Evolutionary conservation across 345 rosid genomes (phyloP), one percentile per base, ranked within the genome.

Genomic region (Euphorbia pulcherrima): DNA sequence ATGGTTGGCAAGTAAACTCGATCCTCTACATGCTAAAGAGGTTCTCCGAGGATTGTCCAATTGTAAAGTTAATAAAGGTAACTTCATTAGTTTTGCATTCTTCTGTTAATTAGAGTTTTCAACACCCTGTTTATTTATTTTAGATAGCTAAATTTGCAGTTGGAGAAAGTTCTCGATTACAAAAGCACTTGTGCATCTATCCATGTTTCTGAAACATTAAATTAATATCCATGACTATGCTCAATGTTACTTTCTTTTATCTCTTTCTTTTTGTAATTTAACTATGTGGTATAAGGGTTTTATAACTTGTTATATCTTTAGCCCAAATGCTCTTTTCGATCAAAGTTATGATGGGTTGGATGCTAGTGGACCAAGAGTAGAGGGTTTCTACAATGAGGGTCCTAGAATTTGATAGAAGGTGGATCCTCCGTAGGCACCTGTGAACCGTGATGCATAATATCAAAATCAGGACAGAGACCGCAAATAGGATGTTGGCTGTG

Each of bases 1-100:
- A n/a, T 91, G 97, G 97, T 78, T 93, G 46, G 88, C 95, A 52
- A 83, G 95, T 76, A 89, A 89, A 72, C 85, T 93, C 12, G 88
- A 79, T 37, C 77, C 80, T 78, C 75, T 81, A 40, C 81, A 44
- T 20, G 91, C 91, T 29, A 90, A 87, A 79, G 84, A 86, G 77
- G 86, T 89, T 72, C 91, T 89, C 30, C 83, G 99, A 83, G 84
- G 87, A 52, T 76, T 94, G 74, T 84, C 97, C 13, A 89, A 88
- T 77, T 94, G 99, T 83, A 84, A 88, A 39, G 86, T 91, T 48
- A 94, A 94, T 68, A 84, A 77, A 81, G 96, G 99, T 94, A 27
- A 17, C 18, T 63, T 44, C n/a, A 29, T 60, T 59, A 2, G 12
- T 5, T 26, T 44, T 16, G 17, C 48, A 29, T 54, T 29, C 33